Percentiles rank a stretch among this genome's conserved stretches.
Evolutionary conservation across 2,329 filamentous ascomycete genomes (phyloP).

Genomic region (Colletotrichum sp.): DNA sequence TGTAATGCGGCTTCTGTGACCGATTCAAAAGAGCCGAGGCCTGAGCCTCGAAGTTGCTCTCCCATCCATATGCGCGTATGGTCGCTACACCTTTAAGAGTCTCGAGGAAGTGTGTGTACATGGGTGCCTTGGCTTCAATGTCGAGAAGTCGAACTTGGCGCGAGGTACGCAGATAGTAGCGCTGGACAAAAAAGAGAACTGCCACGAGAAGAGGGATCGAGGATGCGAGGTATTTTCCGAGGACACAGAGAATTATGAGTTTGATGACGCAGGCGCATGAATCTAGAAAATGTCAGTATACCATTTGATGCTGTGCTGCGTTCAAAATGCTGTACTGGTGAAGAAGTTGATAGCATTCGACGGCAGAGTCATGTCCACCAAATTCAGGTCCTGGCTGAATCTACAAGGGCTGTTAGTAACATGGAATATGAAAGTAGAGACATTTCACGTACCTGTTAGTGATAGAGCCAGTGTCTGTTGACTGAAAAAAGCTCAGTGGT

Average conservation of each 20-base stretch:
- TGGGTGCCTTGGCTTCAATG: conserved; percentile 32
- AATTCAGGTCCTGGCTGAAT: not conserved
- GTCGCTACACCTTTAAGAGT: conserved; percentile 26
- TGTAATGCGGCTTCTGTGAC: conserved; percentile 58
- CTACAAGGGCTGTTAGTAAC: not conserved
- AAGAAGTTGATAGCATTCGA: not conserved
- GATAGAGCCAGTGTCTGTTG: not conserved
- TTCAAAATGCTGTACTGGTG: not conserved
- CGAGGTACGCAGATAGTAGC: conserved; percentile 34
- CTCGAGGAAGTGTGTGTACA: conserved; percentile 32
- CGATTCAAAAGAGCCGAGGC: conserved; percentile 30
- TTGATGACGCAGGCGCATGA: not conserved
- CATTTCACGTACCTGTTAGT: not conserved
- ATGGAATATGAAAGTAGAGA: fast-evolving
- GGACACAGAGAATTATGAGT: not conserved
- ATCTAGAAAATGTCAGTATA: not conserved
- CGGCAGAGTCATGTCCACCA: not conserved
- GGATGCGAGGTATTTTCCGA: conserved; percentile 26
- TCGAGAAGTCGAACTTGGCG: conserved; percentile 34
- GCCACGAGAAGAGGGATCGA: conserved; percentile 26
- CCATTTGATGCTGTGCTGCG: fast-evolving
- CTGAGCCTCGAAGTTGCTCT: conserved; percentile 23
- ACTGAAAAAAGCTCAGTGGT: not conserved
- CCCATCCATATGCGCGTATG: conserved; percentile 41
- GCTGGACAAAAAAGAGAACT: conserved; percentile 26